These are phyloP conservation scores for Neurospora tetrasperma DNA, from an alignment of 495 filamentous ascomycete species.

Conservation along the genomic window DNA sequence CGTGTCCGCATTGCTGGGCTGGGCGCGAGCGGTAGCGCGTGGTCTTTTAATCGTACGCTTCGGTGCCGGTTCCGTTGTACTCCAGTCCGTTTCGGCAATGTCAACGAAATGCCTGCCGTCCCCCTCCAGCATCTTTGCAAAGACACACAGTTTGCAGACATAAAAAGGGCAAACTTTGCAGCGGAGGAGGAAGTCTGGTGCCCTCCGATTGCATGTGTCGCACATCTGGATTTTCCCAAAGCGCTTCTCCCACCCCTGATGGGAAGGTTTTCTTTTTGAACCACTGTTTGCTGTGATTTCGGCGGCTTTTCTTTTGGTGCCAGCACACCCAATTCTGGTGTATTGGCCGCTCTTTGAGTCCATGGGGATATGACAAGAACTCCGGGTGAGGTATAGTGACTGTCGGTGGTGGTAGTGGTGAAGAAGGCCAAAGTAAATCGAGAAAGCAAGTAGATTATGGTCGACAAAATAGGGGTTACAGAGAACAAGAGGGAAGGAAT, in stretches of 20 bases:
- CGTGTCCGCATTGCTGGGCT: neutral
- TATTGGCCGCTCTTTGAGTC: neutral
- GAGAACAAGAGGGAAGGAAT: neutral
- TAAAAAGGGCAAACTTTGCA: conserved; percentile 8
- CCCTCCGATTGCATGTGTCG: conserved; percentile 14
- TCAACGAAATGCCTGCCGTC: conserved; percentile 11
- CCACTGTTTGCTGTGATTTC: neutral
- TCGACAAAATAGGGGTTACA: neutral
- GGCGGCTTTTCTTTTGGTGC: neutral
- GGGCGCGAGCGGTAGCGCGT: neutral
- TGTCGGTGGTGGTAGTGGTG: neutral
- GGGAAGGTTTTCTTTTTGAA: neutral
- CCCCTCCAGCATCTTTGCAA: neutral
- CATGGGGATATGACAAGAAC: neutral
- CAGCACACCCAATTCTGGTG: neutral
- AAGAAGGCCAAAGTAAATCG: neutral
- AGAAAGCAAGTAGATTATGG: neutral
- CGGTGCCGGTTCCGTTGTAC: neutral
- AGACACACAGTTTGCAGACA: conserved; percentile 13
- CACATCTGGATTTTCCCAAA: conserved; percentile 17
- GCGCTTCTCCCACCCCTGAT: neutral
- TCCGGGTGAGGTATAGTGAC: neutral
- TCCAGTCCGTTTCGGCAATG: conserved; percentile 5
- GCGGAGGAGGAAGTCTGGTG: conserved; percentile 6
- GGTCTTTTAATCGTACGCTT: neutral